Evolutionary conservation across 2,329 filamentous ascomycete genomes (phyloP).

Genomic region (Alternaria brassicicola): DNA sequence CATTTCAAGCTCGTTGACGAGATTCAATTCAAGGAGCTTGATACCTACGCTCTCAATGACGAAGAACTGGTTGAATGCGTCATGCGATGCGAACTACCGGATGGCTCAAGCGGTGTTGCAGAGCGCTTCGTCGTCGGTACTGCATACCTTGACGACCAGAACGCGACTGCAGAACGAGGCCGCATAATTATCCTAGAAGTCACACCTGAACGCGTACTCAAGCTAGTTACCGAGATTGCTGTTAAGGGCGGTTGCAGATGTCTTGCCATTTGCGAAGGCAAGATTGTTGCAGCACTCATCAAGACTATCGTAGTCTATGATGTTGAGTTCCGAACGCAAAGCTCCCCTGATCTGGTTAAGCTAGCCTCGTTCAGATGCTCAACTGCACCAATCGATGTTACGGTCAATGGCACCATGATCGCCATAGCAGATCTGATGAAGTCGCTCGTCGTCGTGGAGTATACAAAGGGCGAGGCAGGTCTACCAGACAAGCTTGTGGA

Average conservation of each 20-base stretch:
- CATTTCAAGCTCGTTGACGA: constrained; percentile 92
- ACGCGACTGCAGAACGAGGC: constrained; percentile 63
- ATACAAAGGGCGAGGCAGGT: constrained; percentile 62
- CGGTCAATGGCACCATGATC: constrained; percentile 75
- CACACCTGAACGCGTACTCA: constrained; percentile 73
- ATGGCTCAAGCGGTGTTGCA: constrained; percentile 60
- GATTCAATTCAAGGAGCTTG: constrained; percentile 80
- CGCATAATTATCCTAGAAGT: constrained; percentile 86
- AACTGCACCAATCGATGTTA: constrained; percentile 82
- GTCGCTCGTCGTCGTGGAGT: constrained; percentile 80
- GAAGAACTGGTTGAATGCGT: constrained; percentile 85
- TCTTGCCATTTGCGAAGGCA: constrained; percentile 71
- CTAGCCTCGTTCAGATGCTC: constrained; percentile 78
- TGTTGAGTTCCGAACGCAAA: constrained; percentile 60
- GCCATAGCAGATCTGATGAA: constrained; percentile 94
- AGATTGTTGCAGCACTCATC: constrained; percentile 84
- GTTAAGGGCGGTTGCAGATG: constrained; percentile 83
- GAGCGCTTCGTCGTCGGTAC: constrained; percentile 94
- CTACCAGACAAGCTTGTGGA: constrained; percentile 71
- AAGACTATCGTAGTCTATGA: constrained; percentile 76
- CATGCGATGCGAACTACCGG: constrained; percentile 74
- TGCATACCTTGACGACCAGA: constrained; percentile 71
- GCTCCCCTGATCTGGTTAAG: constrained; percentile 67
- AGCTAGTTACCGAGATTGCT: constrained; percentile 70
- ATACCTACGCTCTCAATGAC: constrained; percentile 68